Evolutionary conservation across 202 grass and related monocot genomes (phyloP).

Genomic region (Cymbopogon flexuosus): DNA sequence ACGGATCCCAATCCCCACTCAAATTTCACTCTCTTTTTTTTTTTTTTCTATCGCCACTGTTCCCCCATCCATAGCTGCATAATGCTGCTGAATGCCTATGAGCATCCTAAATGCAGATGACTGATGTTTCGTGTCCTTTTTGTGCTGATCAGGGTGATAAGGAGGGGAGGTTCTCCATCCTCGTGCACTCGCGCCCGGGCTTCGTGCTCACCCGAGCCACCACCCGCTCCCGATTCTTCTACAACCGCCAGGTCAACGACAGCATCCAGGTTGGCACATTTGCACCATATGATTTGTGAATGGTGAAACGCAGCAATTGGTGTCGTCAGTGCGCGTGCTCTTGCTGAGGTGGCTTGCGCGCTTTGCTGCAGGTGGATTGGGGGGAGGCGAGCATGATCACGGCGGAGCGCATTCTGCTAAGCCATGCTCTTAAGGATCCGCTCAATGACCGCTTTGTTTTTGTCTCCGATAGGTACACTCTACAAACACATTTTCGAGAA

Average conservation of each 20-base stretch:
- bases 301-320: too few species aligned
- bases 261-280: constrained; percentile 58
- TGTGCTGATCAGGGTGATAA: constrained; percentile 45
- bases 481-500: neutral
- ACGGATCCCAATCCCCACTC: neutral
- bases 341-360: neutral
- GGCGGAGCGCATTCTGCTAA: constrained; percentile 80
- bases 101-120: neutral
- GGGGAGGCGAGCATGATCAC: constrained; percentile 79
- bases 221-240: constrained; percentile 69
- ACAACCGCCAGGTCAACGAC: constrained; percentile 86
- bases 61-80: neutral
- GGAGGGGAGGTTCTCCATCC: constrained; percentile 73
- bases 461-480: constrained; percentile 60
- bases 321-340: neutral
- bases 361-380: constrained; percentile 79
- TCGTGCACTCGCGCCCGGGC: constrained; percentile 84
- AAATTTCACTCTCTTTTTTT: too few species aligned
- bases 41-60: too few species aligned
- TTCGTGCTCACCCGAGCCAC: constrained; percentile 81
- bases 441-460: constrained; percentile 71
- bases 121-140: neutral
- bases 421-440: constrained; percentile 72
- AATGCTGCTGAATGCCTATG: neutral
- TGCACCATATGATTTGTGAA: neutral